Percentiles rank a stretch among this genome's conserved stretches.
Conservation (phyloP, 2,329 filamentous ascomycete species). For the Colletotrichum sp. region DNA sequence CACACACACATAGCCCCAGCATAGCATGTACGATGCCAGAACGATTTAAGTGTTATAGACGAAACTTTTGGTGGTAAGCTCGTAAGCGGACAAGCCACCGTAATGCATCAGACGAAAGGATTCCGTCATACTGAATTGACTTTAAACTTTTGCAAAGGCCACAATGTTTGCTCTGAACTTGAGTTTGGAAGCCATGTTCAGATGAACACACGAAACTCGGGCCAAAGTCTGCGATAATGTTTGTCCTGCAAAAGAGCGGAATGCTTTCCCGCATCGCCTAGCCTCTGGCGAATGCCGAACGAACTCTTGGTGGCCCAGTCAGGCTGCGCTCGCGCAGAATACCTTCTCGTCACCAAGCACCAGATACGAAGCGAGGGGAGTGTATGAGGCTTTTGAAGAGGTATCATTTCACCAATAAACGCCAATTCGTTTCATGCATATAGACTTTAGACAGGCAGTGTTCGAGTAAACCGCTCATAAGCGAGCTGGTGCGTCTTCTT, state of each 20-base stretch:
- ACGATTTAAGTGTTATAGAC: slow-evolving; percentile 11
- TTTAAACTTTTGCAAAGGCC: neutral
- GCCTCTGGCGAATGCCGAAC: neutral
- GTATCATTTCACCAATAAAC: slow-evolving; percentile 5
- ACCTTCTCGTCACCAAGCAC: neutral
- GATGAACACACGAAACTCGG: neutral
- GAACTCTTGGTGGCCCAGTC: neutral
- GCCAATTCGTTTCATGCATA: neutral
- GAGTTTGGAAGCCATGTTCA: neutral
- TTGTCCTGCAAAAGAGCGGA: neutral
- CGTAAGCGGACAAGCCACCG: neutral
- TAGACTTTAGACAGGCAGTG: neutral
- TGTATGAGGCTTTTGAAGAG: neutral
- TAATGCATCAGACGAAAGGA: neutral
- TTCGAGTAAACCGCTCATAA: neutral
- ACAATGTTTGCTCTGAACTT: neutral
- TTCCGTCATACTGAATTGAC: neutral
- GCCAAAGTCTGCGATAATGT: neutral
- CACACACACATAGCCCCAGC: neutral
- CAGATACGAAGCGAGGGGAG: neutral
- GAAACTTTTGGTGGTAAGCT: neutral
- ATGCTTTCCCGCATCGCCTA: neutral
- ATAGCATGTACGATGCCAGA: slow-evolving; percentile 18
- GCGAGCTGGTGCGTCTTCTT: slow-evolving; percentile 4
- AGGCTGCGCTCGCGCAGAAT: neutral